Evolutionary conservation across 1,284 basidiomycete genomes (phyloP), one percentile per base, ranked within the genome.

Genomic region (Leucoagaricus sp.): DNA sequence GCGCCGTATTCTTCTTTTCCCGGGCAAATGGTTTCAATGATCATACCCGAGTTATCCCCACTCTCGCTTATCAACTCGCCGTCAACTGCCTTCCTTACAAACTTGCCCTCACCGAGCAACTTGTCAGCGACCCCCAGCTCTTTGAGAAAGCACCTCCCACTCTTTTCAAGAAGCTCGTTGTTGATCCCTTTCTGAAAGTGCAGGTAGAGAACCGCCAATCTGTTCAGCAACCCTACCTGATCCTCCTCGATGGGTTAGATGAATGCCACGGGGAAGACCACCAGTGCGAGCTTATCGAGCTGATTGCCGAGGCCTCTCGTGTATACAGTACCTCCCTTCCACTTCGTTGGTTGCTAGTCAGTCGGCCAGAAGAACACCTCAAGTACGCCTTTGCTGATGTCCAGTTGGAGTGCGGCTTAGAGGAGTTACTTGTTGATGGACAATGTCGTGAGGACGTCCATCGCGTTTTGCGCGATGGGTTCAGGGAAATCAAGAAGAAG

Each of bases 301-400:
- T 53, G 31, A 49, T 60, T n/a, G 23, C 19, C 50, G 33, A 49
- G 8, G 21, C 42, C 7, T 17, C 19, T 23, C 40, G 40, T 4
- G 13, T 42, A 6, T 42, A 46, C n/a, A 34, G 19, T 15, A n/a
- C 4, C n/a, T n/a, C n/a, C n/a, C 50, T 57, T 38, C 60, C 61
- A 21, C 15, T 63, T 33, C 46, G 53, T 17, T 61, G 63, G 41
- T 40, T 65, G 5, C 53, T 63, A 26, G 38, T 52, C 55, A 65
- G 64, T 41, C 53, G 59, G 28, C 55, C 61, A 19, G 61, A 63
- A 42, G 41, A 49, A 9, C 49, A 51, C 26, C 26, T 51, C 2
- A 41, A 51, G 40, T 42, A 49, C 17, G 38, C 21, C 1, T 49
- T 36, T 25, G 23, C 21, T 7, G 38, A n/a, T 10, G 8, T 21